phyloP scores from a whole-genome alignment of 805 yeast species.

The Metschnikowia baotianmanensis region DNA sequence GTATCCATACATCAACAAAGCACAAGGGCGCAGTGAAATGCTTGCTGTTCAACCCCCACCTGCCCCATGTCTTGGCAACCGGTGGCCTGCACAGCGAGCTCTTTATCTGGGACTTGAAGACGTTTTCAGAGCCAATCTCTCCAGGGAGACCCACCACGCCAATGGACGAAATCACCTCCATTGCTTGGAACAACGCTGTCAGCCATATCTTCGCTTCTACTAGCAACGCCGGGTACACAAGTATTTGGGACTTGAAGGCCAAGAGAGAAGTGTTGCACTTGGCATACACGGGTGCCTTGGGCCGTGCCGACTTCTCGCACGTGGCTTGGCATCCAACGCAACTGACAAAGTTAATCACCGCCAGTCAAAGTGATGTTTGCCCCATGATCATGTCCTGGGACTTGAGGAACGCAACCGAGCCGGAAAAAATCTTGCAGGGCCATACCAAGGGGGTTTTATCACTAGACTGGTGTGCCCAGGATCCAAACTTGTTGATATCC shows the following conservation, averaged over 20 bases:
- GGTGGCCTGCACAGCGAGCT: conserved; percentile 91
- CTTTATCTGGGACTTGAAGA: conserved; percentile 82
- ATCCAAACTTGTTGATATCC: conserved; percentile 75
- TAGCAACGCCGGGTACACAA: conserved; percentile 78
- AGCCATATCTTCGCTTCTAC: conserved; percentile 89
- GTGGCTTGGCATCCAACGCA: conserved; percentile 95
- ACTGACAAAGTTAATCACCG: conserved; percentile 84
- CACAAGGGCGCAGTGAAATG: conserved; percentile 72
- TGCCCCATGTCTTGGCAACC: conserved; percentile 70
- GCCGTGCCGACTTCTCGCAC: conserved; percentile 68
- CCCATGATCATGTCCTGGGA: conserved; percentile 92
- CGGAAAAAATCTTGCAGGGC: conserved; percentile 71
- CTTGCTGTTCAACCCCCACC: conserved; percentile 74
- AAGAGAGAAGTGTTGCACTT: conserved; percentile 87
- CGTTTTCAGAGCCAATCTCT: conserved; percentile 51
- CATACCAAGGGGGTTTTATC: conserved; percentile 88
- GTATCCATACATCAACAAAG: conserved; percentile 49
- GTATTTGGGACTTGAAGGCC: conserved; percentile 91
- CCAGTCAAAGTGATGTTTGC: conserved; percentile 73
- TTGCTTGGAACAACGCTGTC: conserved; percentile 86
- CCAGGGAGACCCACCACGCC: conserved; percentile 84
- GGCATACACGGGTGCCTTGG: conserved; percentile 57
- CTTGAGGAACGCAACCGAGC: conserved; percentile 89
- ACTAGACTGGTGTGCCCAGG: conserved; percentile 90
- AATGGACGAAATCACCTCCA: conserved; percentile 72